phyloP scores from a whole-genome alignment of 2,329 filamentous ascomycete species.

The Neurospora sp. region DNA sequence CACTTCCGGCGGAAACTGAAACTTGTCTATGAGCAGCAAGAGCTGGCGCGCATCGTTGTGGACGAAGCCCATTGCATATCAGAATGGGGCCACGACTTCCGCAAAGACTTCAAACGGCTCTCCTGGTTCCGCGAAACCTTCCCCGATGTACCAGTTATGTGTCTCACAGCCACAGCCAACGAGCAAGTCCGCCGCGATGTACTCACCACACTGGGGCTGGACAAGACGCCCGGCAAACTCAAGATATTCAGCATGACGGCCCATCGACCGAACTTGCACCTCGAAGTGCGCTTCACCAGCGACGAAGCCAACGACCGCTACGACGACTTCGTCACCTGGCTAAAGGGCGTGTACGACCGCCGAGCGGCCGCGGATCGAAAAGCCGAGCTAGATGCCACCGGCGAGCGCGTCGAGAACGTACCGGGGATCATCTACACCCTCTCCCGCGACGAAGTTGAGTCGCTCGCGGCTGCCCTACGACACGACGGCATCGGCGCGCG shows the following conservation, averaged over 20 bases:
- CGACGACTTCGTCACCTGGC: slow-evolving; percentile 65
- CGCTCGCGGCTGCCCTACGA: slow-evolving; percentile 54
- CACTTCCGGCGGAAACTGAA: slow-evolving; percentile 66
- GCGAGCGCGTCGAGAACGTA: slow-evolving; percentile 52
- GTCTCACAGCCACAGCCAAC: slow-evolving; percentile 86
- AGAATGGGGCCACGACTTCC: slow-evolving; percentile 97
- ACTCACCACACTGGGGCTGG: slow-evolving; percentile 61
- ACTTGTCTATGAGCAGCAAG: slow-evolving; percentile 66
- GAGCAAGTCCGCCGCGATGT: slow-evolving; percentile 73
- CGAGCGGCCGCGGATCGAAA: slow-evolving; percentile 50
- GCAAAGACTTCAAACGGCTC: slow-evolving; percentile 80
- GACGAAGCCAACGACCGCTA: slow-evolving; percentile 66
- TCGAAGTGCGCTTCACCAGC: slow-evolving; percentile 76
- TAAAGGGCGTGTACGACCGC: slow-evolving; percentile 61
- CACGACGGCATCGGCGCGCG: slow-evolving; percentile 62
- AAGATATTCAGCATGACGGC: slow-evolving; percentile 77
- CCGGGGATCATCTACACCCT: slow-evolving; percentile 74
- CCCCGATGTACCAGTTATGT: slow-evolving; percentile 81
- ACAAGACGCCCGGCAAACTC: slow-evolving; percentile 45
- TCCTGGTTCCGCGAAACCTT: slow-evolving; percentile 77
- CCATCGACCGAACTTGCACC: slow-evolving; percentile 75
- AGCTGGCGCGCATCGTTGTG: slow-evolving; percentile 79
- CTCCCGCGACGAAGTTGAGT: slow-evolving; percentile 65
- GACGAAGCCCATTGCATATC: slow-evolving; percentile 97
- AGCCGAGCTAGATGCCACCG: slow-evolving; percentile 43